Conservation (phyloP, 1,284 basidiomycete species). For the Leccinum griseonigrum region DNA sequence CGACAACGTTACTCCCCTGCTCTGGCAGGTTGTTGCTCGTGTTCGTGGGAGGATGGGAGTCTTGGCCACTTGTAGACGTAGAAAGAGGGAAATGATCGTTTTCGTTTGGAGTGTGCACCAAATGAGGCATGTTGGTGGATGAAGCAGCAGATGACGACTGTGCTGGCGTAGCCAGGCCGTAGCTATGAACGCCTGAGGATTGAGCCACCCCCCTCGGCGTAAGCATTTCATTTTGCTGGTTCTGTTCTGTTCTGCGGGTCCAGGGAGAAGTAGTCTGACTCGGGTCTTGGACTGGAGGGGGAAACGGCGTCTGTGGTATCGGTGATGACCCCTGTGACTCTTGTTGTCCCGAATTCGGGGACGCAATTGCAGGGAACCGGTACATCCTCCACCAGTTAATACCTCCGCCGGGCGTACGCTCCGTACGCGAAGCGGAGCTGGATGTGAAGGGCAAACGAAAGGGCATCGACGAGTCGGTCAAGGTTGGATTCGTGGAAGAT, state of each 20-base stretch:
- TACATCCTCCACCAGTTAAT: constrained; percentile 83
- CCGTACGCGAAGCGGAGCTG: constrained; percentile 33
- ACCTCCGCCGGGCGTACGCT: constrained; percentile 40
- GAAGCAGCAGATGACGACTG: constrained; percentile 9
- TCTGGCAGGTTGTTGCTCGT: constrained; percentile 14
- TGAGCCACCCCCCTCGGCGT: constrained; percentile 15
- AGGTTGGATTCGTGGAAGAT: constrained; percentile 8
- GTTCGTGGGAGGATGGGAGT: constrained; percentile 10
- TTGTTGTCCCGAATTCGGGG: constrained; percentile 25
- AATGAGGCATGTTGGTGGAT: constrained; percentile 16
- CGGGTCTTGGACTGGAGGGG: constrained; percentile 19
- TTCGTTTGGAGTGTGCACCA: constrained; percentile 7
- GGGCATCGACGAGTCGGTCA: constrained; percentile 27
- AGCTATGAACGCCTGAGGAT: constrained; percentile 16
- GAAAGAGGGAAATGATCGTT: constrained; percentile 2
- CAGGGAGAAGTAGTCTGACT: constrained; percentile 19
- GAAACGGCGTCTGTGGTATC: constrained; percentile 17
- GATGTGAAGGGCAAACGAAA: constrained; percentile 28
- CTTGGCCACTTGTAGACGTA: constrained; percentile 14
- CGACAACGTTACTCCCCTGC: constrained; percentile 45
- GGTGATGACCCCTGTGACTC: constrained; percentile 20
- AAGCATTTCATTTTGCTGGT: constrained; percentile 23
- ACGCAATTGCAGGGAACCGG: constrained; percentile 66
- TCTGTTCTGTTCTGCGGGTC: constrained; percentile 18
- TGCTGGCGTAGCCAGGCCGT: constrained; percentile 14